Evolutionary conservation across 1,284 basidiomycete species (phyloP).

Genomic region (Moesziomyces globuligerus): DNA sequence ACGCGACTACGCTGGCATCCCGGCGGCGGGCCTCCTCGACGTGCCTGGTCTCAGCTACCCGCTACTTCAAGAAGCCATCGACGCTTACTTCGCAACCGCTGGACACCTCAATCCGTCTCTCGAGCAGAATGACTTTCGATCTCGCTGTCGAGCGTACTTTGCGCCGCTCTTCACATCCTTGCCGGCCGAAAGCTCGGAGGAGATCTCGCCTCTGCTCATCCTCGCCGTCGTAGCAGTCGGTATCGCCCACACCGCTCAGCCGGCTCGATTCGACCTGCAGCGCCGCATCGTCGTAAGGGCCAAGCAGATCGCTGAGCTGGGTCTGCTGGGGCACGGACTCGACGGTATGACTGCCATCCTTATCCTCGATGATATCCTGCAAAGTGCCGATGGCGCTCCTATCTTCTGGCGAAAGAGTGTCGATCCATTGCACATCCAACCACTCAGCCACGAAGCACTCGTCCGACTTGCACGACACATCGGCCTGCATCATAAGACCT

Average conservation of each 20-base stretch:
- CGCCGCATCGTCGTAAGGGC: background rate
- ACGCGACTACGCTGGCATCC: too few species aligned
- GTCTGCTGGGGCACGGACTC: background rate
- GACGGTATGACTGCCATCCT: background rate
- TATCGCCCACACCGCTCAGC: background rate
- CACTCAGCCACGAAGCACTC: background rate
- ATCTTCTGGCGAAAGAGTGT: background rate
- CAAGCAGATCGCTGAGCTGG: background rate
- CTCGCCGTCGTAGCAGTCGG: background rate
- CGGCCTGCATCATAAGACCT: background rate
- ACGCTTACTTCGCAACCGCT: background rate
- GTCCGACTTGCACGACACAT: background rate
- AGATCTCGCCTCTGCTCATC: background rate
- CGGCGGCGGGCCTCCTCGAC: background rate
- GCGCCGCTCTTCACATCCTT: background rate
- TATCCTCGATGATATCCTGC: background rate
- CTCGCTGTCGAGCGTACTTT: background rate
- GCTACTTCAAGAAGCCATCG: background rate
- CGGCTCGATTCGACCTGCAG: background rate
- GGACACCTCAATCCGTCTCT: background rate
- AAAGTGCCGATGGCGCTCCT: background rate
- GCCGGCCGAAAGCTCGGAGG: background rate
- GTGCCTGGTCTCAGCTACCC: background rate
- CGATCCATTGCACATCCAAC: background rate
- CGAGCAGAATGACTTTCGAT: background rate